Evolutionary conservation across 495 filamentous ascomycete genomes (phyloP).

Genomic region (Penicillium riverlandense): DNA sequence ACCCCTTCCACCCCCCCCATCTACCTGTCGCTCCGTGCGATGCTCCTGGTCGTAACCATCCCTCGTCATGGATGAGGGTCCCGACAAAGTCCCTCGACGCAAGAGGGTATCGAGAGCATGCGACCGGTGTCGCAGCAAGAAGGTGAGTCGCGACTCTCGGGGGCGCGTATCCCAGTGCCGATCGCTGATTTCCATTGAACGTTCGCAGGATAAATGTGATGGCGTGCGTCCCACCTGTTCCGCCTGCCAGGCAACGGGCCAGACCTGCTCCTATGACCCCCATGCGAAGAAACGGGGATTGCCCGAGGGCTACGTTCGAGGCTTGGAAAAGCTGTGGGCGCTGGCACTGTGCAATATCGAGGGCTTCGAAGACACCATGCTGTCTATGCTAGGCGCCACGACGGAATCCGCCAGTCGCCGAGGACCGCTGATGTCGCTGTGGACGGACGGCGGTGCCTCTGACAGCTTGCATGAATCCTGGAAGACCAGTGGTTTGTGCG

Average conservation of each 20-base stretch:
- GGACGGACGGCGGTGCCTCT: constrained; percentile 43
- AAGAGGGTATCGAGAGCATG: constrained; percentile 66
- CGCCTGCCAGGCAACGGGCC: constrained; percentile 53
- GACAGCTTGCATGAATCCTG: constrained; percentile 51
- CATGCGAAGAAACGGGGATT: constrained; percentile 63
- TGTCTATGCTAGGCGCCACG: constrained; percentile 33
- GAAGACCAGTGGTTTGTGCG: constrained; percentile 47
- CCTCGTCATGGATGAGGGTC: constrained; percentile 40
- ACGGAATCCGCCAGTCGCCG: constrained; percentile 26
- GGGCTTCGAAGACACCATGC: constrained; percentile 42
- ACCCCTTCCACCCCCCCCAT: too few relatives aligned
- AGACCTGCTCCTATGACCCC: constrained; percentile 60
- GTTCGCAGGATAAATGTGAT: constrained; percentile 58
- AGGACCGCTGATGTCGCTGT: constrained; percentile 31
- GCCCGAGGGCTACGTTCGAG: constrained; percentile 41
- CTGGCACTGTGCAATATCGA: constrained; percentile 41
- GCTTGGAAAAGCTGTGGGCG: constrained; percentile 40
- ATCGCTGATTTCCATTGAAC: background rate
- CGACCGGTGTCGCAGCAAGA: constrained; percentile 61
- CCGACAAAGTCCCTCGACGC: constrained; percentile 41
- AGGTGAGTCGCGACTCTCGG: constrained; percentile 21
- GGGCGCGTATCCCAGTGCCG: too few relatives aligned
- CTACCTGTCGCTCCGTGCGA: constrained; percentile 13
- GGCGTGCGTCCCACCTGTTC: constrained; percentile 57
- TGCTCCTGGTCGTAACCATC: constrained; percentile 15